phyloP scores from a whole-genome alignment of 2,329 filamentous ascomycete species.

The Pseudocercospora macadamiae region DNA sequence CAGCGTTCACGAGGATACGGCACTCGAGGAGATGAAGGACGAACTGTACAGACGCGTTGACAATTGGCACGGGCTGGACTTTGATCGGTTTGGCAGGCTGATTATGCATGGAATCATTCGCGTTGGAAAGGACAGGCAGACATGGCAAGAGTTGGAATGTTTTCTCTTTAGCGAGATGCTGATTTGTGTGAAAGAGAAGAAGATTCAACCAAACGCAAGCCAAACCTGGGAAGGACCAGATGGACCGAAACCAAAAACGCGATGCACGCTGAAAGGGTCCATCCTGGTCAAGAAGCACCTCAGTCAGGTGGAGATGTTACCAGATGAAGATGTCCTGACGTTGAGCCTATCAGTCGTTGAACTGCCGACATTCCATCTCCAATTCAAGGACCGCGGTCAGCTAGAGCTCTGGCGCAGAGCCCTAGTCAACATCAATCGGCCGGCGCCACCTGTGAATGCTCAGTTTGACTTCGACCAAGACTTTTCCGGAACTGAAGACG shows the following conservation, averaged over 20 bases:
- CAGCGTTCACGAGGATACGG: slow-evolving; percentile 66
- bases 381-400: slow-evolving; percentile 81
- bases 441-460: slow-evolving; percentile 63
- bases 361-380: slow-evolving; percentile 89
- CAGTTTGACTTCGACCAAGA: slow-evolving; percentile 77
- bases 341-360: slow-evolving; percentile 89
- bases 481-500: slow-evolving; percentile 41
- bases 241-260: slow-evolving; percentile 62
- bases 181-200: slow-evolving; percentile 99
- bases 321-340: slow-evolving; percentile 82
- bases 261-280: slow-evolving; percentile 91
- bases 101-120: slow-evolving; percentile 85
- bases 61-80: slow-evolving; percentile 97
- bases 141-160: slow-evolving; percentile 97
- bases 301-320: slow-evolving; percentile 75
- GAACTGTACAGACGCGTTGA: slow-evolving; percentile 85
- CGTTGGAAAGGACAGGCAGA: slow-evolving; percentile 93
- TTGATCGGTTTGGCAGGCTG: slow-evolving; percentile 88
- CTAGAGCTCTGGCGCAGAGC: slow-evolving; percentile 90
- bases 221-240: slow-evolving; percentile 67
- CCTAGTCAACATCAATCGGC: slow-evolving; percentile 76
- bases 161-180: slow-evolving; percentile 98
- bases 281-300: slow-evolving; percentile 98
- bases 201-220: slow-evolving; percentile 55
- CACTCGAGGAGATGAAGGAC: slow-evolving; percentile 82